Conservation (phyloP, 208 protist genomes). For the Leishmania tarentolae region DNA sequence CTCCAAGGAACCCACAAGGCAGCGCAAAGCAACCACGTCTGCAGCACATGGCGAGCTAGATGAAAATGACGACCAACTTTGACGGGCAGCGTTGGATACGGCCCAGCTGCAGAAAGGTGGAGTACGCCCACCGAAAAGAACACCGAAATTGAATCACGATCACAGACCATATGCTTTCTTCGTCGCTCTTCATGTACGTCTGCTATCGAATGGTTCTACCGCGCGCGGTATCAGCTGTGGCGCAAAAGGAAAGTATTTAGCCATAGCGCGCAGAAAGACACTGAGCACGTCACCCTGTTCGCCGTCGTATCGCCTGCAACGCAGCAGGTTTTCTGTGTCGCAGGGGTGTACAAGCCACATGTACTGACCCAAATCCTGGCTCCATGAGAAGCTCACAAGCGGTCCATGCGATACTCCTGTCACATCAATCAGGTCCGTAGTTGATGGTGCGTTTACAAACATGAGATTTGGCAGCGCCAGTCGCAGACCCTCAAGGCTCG, state of each 20-base stretch:
- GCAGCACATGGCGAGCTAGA: background rate
- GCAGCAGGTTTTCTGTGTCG: constrained; percentile 50
- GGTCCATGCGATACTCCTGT: constrained; percentile 1
- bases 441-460: constrained; percentile 3
- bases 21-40: background rate
- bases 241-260: constrained; percentile 17
- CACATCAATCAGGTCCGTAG: background rate
- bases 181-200: background rate
- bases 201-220: no score
- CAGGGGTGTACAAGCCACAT: constrained; percentile 67
- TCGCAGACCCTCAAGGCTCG: constrained; percentile 24
- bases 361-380: constrained; percentile 45
- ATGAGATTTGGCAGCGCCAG: constrained; percentile 27
- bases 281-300: constrained; percentile 33
- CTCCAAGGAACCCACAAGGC: background rate
- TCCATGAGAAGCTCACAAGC: constrained; percentile 42
- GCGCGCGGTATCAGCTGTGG: constrained; percentile 6
- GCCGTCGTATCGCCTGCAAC: constrained; percentile 20
- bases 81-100: background rate
- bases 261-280: constrained; percentile 48
- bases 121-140: background rate
- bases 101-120: background rate
- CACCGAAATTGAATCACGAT: background rate
- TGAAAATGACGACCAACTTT: no score
- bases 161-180: background rate